Evolutionary conservation across 331 rosid species (phyloP), one percentile per base, ranked within the genome.

Genomic region (Erythrophleum ivorense): DNA sequence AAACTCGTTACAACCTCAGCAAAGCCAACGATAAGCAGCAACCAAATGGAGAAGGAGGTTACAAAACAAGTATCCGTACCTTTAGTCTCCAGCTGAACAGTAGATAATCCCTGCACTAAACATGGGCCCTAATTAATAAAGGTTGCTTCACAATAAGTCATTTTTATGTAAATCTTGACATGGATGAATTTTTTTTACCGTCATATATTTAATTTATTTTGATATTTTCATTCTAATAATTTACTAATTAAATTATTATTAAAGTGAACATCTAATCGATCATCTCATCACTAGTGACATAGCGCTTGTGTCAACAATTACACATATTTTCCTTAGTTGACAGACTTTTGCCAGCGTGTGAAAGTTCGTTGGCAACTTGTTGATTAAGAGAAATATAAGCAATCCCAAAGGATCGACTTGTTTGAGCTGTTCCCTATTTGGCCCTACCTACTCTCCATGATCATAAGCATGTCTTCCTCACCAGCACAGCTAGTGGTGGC

Each of bases 1-100:
- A 1, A n/a, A 3, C 34, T 41, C 43, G 9, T 18, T 21, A 19
- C 73, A 41, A 6, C 4, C 4, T 21, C 75, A 5, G 13, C 43
- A 40, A 76, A 70, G 18, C 8, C 74, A 38, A 53, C 1, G 52
- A 69, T 36, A 9, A 77, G 55, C 24, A 76, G 18, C 36, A 77
- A 54, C 3, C 13, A 53, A 15, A 77, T 1, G 4, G 14, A 82
- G 73, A 59, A 48, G 31, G 54, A 68, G n/a, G 3, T 76, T 9
- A 70, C 67, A 52, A 41, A 6, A 9, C 7, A 14, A 82, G 73
- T 2, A 21, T 16, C 78, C 85, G 76, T 82, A 5, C 34, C 16
- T 58, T n/a, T 7, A 41, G 24, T 3, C 24, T 63, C 6, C 57
- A 54, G 52, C 19, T n/a, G 29, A 24, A 24, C 29, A 24, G 29